These are phyloP conservation scores for Neurospora hispaniola DNA, from an alignment of 495 filamentous ascomycete species.

Conservation along the genomic window DNA sequence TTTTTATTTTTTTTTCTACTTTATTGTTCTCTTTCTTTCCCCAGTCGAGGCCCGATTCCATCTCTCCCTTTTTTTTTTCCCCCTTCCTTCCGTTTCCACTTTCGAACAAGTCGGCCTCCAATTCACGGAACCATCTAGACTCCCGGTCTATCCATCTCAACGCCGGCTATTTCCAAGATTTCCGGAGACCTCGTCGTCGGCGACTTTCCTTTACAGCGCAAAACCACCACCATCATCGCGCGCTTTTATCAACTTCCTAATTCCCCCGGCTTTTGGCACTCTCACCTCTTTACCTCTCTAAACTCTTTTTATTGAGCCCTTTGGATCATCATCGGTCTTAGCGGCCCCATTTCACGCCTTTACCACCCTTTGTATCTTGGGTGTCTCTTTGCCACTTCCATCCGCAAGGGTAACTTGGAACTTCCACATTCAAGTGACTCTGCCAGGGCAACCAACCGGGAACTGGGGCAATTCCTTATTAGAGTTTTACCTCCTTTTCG, in stretches of 20 bases:
- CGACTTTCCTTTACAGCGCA: not conserved
- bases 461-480: not conserved
- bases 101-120: not conserved
- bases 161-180: not conserved
- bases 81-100: not conserved
- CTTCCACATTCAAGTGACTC: not conserved
- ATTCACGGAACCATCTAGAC: not conserved
- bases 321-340: not conserved
- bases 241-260: not conserved
- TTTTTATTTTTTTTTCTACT: slow-evolving; percentile 1
- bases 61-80: slow-evolving; percentile 4
- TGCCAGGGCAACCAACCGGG: not conserved
- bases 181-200: not conserved
- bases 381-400: not conserved
- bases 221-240: not conserved
- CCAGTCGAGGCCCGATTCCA: slow-evolving; percentile 7
- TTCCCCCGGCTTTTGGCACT: not conserved
- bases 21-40: not conserved
- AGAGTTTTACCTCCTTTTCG: not conserved
- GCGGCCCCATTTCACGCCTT: not conserved
- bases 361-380: not conserved
- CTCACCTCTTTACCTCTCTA: not conserved
- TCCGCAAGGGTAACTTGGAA: not conserved
- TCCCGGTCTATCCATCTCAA: not conserved
- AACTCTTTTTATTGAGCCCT: not conserved